Base-by-base conservation (phyloP, 116 monocot genomes). In the Trichopus zeylanicus region DNA sequence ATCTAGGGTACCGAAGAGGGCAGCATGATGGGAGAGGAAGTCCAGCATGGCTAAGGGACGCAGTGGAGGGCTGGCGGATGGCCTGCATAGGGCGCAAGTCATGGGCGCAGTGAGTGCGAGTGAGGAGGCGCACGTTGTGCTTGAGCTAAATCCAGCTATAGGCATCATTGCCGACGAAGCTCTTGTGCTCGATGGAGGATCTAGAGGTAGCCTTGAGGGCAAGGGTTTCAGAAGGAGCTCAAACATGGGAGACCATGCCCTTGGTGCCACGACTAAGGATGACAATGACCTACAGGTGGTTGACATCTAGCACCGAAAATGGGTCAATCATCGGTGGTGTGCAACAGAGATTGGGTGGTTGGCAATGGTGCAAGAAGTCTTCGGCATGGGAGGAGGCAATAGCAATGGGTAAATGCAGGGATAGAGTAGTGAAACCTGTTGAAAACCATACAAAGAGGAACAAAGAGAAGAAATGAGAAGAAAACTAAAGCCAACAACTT, bases 191-290 rank as follows among this genome's bases (percentile, higher is more conserved):
- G 64, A 75, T n/a, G 42, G 53, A 60, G 15, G 85, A 55, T 33
- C 70, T 66, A 21, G 79, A 81, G 15, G 88, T 72, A 21, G 75
- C 81, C 48, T 93, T 93, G 65, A 93, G 88, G 3, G 93, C 88
- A 16, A 82, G 63, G 28, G 51, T 20, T 0, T 67, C 53, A 29
- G 29, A 51, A 28, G 57, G 7, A 27, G 63, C 28, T 23, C 30
- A 49, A 52, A 86, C 81, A 42, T 71, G 76, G 74, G 90, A 95
- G 70, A 95, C 95, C 53, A 95, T 70, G 56, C 95, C 95, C 72
- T 90, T 95, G 22, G 83, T 84, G 49, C 95, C 95, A 49, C 90
- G 85, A 35, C 95, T 90, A 51, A 90, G 75, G 64, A 87, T 61
- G 51, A 86, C 62, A 62, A 75, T 23, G 32, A 81, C 87, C 29